Conservation (phyloP, 2,329 filamentous ascomycete genomes). For the Talaromyces sp. region DNA sequence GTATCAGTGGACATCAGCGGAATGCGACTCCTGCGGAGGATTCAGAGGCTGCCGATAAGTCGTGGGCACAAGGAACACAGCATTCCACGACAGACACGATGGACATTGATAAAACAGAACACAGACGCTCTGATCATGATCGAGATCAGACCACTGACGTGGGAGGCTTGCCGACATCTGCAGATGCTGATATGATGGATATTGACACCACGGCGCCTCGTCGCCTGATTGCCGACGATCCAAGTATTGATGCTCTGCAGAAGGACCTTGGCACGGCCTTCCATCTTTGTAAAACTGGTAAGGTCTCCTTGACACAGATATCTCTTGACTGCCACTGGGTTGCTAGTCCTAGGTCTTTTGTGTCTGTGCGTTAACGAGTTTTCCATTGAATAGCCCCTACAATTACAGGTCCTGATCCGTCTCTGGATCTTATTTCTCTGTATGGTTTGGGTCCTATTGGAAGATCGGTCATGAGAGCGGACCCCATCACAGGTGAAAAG, state of each 20-base stretch:
- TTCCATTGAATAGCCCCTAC: conserved; percentile 36
- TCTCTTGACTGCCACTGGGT: conserved; percentile 22
- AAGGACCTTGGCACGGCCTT: conserved; percentile 42
- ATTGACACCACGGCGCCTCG: conserved; percentile 26
- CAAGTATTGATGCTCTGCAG: conserved; percentile 39
- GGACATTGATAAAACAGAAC: conserved; percentile 20
- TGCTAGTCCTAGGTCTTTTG: conserved; percentile 18
- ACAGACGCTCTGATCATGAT: conserved; percentile 32
- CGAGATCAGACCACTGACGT: conserved; percentile 19
- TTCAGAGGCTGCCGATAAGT: conserved; percentile 28
- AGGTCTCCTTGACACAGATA: conserved; percentile 33
- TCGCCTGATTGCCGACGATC: conserved; percentile 19
- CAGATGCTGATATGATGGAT: conserved; percentile 34
- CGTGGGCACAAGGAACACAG: conserved; percentile 16
- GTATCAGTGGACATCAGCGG: conserved; percentile 32
- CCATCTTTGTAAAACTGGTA: conserved; percentile 47
- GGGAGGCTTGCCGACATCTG: conserved; percentile 12
- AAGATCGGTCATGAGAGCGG: conserved; percentile 53
- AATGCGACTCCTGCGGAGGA: conserved; percentile 29
- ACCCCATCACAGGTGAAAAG: conserved; percentile 60
- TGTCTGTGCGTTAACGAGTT: conserved; percentile 40
- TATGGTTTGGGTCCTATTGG: conserved; percentile 54
- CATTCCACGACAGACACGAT: conserved; percentile 10
- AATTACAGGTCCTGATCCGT: conserved; percentile 51
- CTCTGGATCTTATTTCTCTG: conserved; percentile 54